phyloP scores from a whole-genome alignment of 176 grass and related monocot genomes.

The Oryza brachyantha region DNA sequence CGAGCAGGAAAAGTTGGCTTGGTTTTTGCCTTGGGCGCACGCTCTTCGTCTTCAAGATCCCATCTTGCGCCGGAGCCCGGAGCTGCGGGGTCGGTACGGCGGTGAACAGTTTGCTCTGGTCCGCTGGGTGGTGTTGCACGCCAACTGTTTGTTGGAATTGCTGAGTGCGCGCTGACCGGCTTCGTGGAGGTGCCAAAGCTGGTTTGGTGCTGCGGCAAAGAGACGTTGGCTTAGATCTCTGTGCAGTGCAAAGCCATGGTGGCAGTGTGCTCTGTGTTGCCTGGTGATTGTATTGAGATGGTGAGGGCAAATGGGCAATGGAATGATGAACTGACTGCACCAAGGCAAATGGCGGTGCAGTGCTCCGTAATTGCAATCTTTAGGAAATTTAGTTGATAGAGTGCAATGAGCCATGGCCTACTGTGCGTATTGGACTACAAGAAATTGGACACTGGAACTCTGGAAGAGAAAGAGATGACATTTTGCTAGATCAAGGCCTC shows the following conservation, averaged over 20 bases:
- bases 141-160: slow-evolving; percentile 40
- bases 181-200: background rate
- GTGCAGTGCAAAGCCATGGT: background rate
- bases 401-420: background rate
- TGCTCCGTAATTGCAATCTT: background rate
- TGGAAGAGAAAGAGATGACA: background rate
- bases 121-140: background rate
- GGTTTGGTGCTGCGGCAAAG: no score
- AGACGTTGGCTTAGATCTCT: no score
- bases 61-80: background rate
- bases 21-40: background rate
- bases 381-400: background rate
- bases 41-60: background rate
- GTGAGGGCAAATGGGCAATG: background rate
- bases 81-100: background rate
- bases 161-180: background rate
- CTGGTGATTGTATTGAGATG: background rate
- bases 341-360: background rate
- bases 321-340: slow-evolving; percentile 2
- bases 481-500: background rate
- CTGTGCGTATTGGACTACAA: background rate
- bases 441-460: background rate
- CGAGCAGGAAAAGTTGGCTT: background rate
- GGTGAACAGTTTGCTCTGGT: background rate
- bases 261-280: background rate